phyloP scores from a whole-genome alignment of 1,284 basidiomycete genomes.

The Pterula multifida region DNA sequence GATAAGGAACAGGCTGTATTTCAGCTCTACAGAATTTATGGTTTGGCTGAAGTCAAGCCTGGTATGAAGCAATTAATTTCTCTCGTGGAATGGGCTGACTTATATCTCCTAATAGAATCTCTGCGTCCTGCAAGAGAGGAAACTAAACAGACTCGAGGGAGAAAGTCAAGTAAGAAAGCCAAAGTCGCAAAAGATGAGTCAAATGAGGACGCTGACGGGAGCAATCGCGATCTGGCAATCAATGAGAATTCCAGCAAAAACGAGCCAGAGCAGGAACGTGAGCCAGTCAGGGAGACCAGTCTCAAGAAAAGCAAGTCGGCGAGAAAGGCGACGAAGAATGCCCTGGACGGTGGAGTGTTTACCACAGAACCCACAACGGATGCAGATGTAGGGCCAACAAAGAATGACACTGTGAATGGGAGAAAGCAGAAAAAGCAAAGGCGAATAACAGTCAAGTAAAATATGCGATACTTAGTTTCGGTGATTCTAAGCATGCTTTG shows the following conservation, averaged over 20 bases:
- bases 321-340: not conserved
- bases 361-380: no score
- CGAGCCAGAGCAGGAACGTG: no score
- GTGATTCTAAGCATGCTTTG: no score
- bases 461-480: no score
- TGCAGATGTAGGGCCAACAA: no score
- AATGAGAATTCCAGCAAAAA: not conserved
- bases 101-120: slow-evolving; percentile 21
- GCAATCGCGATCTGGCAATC: no score
- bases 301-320: not conserved
- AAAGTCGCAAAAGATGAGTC: slow-evolving; percentile 13
- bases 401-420: no score
- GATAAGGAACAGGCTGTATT: slow-evolving; percentile 92
- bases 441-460: no score
- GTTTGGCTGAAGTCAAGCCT: slow-evolving; percentile 46
- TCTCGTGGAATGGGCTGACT: not conserved
- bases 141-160: slow-evolving; percentile 37
- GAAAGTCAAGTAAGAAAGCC: slow-evolving; percentile 32
- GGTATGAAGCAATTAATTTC: slow-evolving; percentile 32
- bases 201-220: no score
- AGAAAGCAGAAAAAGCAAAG: no score
- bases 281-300: no score
- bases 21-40: slow-evolving; percentile 72
- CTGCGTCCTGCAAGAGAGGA: slow-evolving; percentile 37
- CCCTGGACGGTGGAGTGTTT: no score